Evolutionary conservation across 345 rosid genomes (phyloP).

Genomic region (Salix dunnii): DNA sequence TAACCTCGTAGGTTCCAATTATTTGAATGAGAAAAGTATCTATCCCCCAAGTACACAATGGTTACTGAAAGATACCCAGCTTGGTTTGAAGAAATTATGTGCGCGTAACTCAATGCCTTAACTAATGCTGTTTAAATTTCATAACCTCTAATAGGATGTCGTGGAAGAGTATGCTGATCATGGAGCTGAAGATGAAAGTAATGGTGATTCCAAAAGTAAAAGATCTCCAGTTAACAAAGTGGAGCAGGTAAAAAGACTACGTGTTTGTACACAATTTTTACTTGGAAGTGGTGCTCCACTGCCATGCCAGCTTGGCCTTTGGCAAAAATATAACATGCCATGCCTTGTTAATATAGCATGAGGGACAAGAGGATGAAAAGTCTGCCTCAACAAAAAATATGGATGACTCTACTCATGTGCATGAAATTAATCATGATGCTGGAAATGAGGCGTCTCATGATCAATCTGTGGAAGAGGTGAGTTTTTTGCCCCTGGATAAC

Average conservation of each 20-base stretch:
- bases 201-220: constrained; percentile 29
- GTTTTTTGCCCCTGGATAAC: constrained; percentile 3
- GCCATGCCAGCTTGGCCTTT: background rate
- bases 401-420: constrained; percentile 34
- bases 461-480: constrained; percentile 39
- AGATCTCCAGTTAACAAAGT: constrained; percentile 22
- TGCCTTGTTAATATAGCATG: constrained; percentile 37
- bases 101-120: background rate
- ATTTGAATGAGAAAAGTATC: background rate
- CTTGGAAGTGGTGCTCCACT: background rate
- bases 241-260: constrained; percentile 33
- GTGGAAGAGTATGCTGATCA: constrained; percentile 21
- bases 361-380: constrained; percentile 28
- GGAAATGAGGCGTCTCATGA: constrained; percentile 36
- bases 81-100: background rate
- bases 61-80: background rate
- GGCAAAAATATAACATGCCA: constrained; percentile 6
- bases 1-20: background rate
- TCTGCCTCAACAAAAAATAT: constrained; percentile 29
- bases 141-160: constrained; percentile 24
- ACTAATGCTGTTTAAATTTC: background rate
- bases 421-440: constrained; percentile 37
- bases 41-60: background rate
- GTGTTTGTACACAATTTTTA: background rate
- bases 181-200: constrained; percentile 36